Evolutionary conservation across 345 rosid genomes (phyloP).

Genomic region (Lepidium africanum): DNA sequence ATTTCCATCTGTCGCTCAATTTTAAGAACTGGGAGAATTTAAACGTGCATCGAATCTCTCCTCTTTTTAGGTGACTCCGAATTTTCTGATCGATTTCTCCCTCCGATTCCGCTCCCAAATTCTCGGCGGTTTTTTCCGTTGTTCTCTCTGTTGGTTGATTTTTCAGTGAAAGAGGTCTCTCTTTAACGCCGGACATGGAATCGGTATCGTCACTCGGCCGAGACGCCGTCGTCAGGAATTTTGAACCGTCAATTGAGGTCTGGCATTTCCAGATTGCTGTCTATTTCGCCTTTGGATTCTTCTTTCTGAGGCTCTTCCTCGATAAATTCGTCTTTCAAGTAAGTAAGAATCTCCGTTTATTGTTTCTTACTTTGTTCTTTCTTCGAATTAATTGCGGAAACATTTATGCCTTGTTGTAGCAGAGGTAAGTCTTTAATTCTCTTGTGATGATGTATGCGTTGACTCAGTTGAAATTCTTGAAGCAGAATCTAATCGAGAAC

Average conservation of each 20-base stretch:
- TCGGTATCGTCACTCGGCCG: constrained; percentile 31
- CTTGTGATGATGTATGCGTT: background rate
- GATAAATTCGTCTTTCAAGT: constrained; percentile 83
- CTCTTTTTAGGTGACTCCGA: background rate
- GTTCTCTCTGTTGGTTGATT: background rate
- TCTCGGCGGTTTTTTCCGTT: background rate
- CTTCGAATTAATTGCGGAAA: background rate
- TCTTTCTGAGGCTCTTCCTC: constrained; percentile 50
- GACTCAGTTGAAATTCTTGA: background rate
- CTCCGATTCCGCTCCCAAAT: background rate
- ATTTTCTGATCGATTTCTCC: background rate
- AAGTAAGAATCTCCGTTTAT: constrained; percentile 22
- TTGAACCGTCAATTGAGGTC: constrained; percentile 24
- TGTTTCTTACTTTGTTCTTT: background rate
- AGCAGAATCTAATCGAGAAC: background rate
- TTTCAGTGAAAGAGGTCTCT: constrained; percentile 6
- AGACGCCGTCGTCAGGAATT: background rate
- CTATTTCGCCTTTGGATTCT: constrained; percentile 57
- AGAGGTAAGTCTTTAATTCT: background rate
- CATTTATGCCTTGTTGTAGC: background rate
- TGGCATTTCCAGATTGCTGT: constrained; percentile 52
- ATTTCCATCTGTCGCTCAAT: constrained; percentile 3
- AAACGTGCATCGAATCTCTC: constrained; percentile 8
- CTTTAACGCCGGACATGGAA: constrained; percentile 42
- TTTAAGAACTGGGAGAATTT: background rate